A percentile compares a stretch with the other conserved stretches of the same genome.
Conservation (phyloP, 2,329 filamentous ascomycete species). For the Dryadomyces quercivorus region DNA sequence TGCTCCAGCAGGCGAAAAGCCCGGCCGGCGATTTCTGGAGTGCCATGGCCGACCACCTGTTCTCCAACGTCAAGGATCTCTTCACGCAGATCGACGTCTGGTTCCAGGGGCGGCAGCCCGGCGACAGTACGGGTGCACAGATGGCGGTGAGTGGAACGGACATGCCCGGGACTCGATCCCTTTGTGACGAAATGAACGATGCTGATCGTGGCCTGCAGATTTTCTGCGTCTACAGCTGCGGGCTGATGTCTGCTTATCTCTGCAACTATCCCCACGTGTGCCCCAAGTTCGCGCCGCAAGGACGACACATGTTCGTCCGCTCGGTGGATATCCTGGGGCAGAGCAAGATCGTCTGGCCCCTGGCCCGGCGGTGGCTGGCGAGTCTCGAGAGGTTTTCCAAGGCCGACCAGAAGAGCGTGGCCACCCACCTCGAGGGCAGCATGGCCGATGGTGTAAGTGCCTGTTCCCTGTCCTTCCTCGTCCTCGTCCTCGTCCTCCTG, state of each 20-base stretch:
- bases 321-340: slow-evolving; percentile 31
- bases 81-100: slow-evolving; percentile 37
- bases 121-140: slow-evolving; percentile 36
- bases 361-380: slow-evolving; percentile 35
- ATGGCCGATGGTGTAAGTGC: slow-evolving; percentile 35
- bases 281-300: slow-evolving; percentile 27
- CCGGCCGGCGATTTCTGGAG: slow-evolving; percentile 22
- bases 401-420: slow-evolving; percentile 26
- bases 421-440: slow-evolving; percentile 25
- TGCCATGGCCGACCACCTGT: slow-evolving; percentile 30
- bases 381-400: slow-evolving; percentile 30
- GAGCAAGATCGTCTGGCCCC: slow-evolving; percentile 36
- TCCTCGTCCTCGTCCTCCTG: not conserved
- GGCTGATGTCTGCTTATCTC: slow-evolving; percentile 35
- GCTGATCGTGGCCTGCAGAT: slow-evolving; percentile 15
- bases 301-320: slow-evolving; percentile 30
- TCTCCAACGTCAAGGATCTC: slow-evolving; percentile 30
- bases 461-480: too few relatives aligned
- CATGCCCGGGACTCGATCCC: not conserved
- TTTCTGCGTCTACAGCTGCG: slow-evolving; percentile 40
- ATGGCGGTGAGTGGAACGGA: slow-evolving; percentile 26
- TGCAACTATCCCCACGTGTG: slow-evolving; percentile 31
- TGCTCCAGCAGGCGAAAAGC: slow-evolving; percentile 22
- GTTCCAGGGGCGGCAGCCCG: slow-evolving; percentile 29
- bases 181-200: not conserved